These are phyloP conservation scores for Russula sp. DNA, from an alignment of 768 basidiomycete species.

Conservation along the genomic window DNA sequence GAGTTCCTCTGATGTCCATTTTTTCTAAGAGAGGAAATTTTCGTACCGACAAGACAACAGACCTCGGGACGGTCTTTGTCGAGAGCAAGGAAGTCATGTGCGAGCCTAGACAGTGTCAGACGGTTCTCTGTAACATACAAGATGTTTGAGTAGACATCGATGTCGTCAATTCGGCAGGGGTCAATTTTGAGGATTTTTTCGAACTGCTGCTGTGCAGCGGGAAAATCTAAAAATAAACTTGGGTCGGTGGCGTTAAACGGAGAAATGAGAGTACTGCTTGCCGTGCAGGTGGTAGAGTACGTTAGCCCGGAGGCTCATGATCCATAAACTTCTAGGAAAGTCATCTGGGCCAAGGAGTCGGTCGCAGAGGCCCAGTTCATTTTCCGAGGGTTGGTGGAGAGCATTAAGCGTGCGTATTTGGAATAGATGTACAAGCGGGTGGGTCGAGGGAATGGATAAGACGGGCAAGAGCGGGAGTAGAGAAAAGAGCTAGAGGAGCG, in stretches of 20 bases:
- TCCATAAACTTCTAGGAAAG: constrained; percentile 81
- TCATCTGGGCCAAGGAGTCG: constrained; percentile 64
- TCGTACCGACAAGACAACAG: constrained; percentile 89
- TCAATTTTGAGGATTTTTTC: constrained; percentile 76
- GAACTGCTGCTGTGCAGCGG: constrained; percentile 80
- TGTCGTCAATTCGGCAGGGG: constrained; percentile 88
- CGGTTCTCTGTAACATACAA: constrained; percentile 91
- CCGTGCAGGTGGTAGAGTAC: constrained; percentile 90
- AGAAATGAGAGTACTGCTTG: constrained; percentile 39
- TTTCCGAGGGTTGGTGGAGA: constrained; percentile 83
- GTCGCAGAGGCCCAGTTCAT: constrained; percentile 78
- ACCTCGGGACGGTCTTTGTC: constrained; percentile 96
- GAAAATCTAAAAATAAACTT: constrained; percentile 61
- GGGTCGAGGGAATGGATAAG: constrained; percentile 50
- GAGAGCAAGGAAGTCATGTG: constrained; percentile 83
- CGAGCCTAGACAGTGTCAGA: constrained; percentile 83
- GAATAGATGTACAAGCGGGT: constrained; percentile 66
- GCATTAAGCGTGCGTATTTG: constrained; percentile 88
- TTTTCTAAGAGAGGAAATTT: neutral
- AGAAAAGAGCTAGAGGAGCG: constrained; percentile 41
- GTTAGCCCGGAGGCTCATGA: constrained; percentile 83
- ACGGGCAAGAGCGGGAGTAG: constrained; percentile 47
- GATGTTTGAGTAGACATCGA: constrained; percentile 96
- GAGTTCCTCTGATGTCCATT: constrained; percentile 1
- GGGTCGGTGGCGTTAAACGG: constrained; percentile 12